A percentile compares a stretch with the other conserved stretches of the same genome.
phyloP scores from a whole-genome alignment of 805 yeast species.

The Yamadazyma paraphyllophila region DNA sequence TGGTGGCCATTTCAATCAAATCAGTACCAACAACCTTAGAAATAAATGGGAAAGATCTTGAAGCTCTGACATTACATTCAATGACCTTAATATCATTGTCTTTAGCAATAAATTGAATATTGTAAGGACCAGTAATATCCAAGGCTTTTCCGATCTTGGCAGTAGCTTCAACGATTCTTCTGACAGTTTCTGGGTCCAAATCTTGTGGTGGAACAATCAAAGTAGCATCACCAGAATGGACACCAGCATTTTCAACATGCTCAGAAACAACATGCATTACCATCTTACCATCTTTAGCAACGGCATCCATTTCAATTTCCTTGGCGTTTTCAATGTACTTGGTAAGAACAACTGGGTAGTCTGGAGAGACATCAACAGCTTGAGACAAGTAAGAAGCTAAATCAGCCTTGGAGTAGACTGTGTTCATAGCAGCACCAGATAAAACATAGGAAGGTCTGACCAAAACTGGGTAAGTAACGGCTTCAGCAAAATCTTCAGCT shows the following conservation, averaged over 20 bases:
- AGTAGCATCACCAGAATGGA: constrained; percentile 98
- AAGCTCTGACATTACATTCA: constrained; percentile 98
- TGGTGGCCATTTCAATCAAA: constrained; percentile 92
- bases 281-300: constrained; percentile 84
- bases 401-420: constrained; percentile 87
- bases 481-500: constrained; percentile 89
- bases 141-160: constrained; percentile 92
- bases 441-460: constrained; percentile 97
- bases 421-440: constrained; percentile 99
- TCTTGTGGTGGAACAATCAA: constrained; percentile 89
- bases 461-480: constrained; percentile 88
- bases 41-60: constrained; percentile 98
- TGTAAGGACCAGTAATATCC: constrained; percentile 96
- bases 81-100: constrained; percentile 80
- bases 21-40: constrained; percentile 94
- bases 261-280: constrained; percentile 95
- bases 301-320: constrained; percentile 97
- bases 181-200: constrained; percentile 84
- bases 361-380: constrained; percentile 97
- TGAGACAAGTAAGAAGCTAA: constrained; percentile 83
- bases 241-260: constrained; percentile 98
- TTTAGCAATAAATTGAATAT: constrained; percentile 88
- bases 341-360: constrained; percentile 95
- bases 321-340: constrained; percentile 94
- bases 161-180: constrained; percentile 89